phyloP scores from a whole-genome alignment of 352 stramenopile species.

The Phytophthora fragariaefolia region DNA sequence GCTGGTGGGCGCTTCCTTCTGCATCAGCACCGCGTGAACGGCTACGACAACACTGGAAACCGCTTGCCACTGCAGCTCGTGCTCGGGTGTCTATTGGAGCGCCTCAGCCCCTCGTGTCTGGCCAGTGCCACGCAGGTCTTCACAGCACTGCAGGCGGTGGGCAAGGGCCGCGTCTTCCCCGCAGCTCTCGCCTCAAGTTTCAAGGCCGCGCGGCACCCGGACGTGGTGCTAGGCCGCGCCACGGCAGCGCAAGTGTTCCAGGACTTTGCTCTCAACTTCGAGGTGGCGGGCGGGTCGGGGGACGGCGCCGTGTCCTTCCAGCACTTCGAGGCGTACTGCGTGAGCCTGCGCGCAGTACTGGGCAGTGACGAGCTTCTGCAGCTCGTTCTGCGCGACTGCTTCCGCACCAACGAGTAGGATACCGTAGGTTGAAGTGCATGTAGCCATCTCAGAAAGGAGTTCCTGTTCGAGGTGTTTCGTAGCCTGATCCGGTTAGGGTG shows the following conservation, averaged over 20 bases:
- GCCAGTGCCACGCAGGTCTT: constrained; percentile 55
- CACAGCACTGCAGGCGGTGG: constrained; percentile 42
- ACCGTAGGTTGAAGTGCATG: constrained; percentile 12
- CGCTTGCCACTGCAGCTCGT: constrained; percentile 52
- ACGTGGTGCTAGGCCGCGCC: constrained; percentile 59
- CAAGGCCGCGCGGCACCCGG: constrained; percentile 59
- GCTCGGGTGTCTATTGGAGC: constrained; percentile 47
- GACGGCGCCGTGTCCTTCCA: constrained; percentile 60
- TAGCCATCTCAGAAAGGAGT: constrained; percentile 28
- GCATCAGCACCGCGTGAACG: constrained; percentile 33
- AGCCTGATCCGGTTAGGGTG: not conserved
- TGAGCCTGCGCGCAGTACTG: constrained; percentile 58
- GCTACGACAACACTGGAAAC: constrained; percentile 24
- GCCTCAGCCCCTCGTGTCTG: constrained; percentile 42
- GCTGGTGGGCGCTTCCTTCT: constrained; percentile 51
- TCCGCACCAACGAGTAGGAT: too few species aligned
- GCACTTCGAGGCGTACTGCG: constrained; percentile 71
- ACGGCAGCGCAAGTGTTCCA: constrained; percentile 57
- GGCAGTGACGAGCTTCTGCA: constrained; percentile 65
- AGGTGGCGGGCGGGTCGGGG: constrained; percentile 44
- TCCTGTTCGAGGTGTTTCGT: constrained; percentile 6
- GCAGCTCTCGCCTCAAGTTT: constrained; percentile 67
- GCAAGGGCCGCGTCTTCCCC: constrained; percentile 72
- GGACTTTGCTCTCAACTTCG: constrained; percentile 74
- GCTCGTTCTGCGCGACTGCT: constrained; percentile 68